Evolutionary conservation across 495 filamentous ascomycete genomes (phyloP).

Genomic region (Glarea lozoyensis): DNA sequence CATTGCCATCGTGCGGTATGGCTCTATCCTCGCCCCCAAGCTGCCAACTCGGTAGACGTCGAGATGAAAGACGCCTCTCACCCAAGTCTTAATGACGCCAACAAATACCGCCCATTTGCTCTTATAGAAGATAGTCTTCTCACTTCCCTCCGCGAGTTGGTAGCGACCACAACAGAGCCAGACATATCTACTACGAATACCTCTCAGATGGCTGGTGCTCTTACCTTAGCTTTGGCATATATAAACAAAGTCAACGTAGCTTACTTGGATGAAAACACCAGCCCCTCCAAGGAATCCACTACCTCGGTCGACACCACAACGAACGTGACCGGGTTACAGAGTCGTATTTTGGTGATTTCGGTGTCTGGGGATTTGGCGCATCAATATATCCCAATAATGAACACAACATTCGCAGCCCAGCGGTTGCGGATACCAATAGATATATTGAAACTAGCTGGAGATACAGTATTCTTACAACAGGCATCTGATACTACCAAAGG

Average conservation of each 20-base stretch:
- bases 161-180: slow-evolving; percentile 50
- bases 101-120: slow-evolving; percentile 90
- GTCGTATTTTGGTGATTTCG: slow-evolving; percentile 78
- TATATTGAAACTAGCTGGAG: slow-evolving; percentile 74
- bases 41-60: slow-evolving; percentile 26
- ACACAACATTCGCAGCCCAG: slow-evolving; percentile 89
- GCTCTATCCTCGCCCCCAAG: slow-evolving; percentile 61
- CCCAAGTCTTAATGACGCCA: slow-evolving; percentile 43
- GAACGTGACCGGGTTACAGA: slow-evolving; percentile 46
- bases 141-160: slow-evolving; percentile 56
- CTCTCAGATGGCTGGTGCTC: slow-evolving; percentile 81
- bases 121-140: slow-evolving; percentile 73
- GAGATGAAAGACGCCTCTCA: slow-evolving; percentile 34
- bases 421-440: slow-evolving; percentile 82
- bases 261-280: slow-evolving; percentile 24
- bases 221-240: slow-evolving; percentile 81
- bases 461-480: slow-evolving; percentile 90
- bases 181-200: slow-evolving; percentile 55
- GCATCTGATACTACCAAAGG: slow-evolving; percentile 84
- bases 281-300: slow-evolving; percentile 21
- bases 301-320: slow-evolving; percentile 25
- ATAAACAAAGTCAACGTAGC: slow-evolving; percentile 54
- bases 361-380: slow-evolving; percentile 74
- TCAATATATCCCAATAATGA: slow-evolving; percentile 98
- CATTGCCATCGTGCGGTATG: slow-evolving; percentile 77